phyloP scores from a whole-genome alignment of 2,329 filamentous ascomycete genomes.

The Aspergillus brunneoviolaceus region DNA sequence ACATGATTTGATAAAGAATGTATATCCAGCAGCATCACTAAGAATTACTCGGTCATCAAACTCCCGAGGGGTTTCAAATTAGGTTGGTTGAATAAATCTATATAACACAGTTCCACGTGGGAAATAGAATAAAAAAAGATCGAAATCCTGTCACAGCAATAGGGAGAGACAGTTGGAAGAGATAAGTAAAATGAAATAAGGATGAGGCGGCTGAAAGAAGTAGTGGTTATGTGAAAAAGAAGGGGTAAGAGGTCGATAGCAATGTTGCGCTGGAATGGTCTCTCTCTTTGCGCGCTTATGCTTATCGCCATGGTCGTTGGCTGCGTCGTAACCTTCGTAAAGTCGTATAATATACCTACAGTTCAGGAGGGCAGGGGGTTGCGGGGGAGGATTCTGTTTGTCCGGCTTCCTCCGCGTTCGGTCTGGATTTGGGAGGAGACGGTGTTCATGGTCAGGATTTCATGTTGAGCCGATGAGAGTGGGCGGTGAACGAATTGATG shows the following conservation, averaged over 20 bases:
- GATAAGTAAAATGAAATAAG: neutral
- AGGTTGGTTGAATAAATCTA: no score
- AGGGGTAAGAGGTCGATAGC: neutral
- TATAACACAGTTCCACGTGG: no score
- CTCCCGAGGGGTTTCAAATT: no score
- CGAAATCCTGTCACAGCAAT: no score
- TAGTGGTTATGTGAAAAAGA: neutral
- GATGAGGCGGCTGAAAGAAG: neutral
- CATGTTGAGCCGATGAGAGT: no score
- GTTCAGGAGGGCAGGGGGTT: neutral
- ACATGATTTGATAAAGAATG: no score
- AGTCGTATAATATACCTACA: neutral
- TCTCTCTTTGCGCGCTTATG: neutral
- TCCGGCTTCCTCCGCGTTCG: neutral
- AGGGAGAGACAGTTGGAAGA: neutral
- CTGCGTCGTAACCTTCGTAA: neutral
- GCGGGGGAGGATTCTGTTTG: neutral
- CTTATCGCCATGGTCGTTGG: neutral
- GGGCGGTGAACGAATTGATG: neutral
- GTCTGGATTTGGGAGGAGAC: no score
- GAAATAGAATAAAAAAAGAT: no score
- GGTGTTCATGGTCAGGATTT: no score
- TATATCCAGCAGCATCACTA: no score
- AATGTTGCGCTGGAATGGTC: neutral
- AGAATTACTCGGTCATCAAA: no score